Percentiles rank a stretch among this genome's conserved stretches.
Conservation (phyloP, 495 filamentous ascomycete genomes). For the Daldinia grandis region DNA sequence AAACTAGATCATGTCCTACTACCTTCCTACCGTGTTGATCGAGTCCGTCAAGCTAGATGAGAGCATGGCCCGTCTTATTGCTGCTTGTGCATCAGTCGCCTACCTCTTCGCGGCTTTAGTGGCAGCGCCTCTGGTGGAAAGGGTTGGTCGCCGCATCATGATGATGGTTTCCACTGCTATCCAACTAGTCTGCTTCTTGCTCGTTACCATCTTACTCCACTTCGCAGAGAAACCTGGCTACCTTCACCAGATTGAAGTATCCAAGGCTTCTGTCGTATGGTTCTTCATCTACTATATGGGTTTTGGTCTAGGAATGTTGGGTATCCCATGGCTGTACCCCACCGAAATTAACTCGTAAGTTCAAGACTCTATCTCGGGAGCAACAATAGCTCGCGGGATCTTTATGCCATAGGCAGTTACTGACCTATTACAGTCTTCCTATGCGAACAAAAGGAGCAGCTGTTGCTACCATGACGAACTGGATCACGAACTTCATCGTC, state of each 20-base stretch:
- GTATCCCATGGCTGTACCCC: slow-evolving; percentile 68
- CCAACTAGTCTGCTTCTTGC: slow-evolving; percentile 63
- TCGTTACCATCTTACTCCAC: slow-evolving; percentile 64
- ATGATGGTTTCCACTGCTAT: slow-evolving; percentile 66
- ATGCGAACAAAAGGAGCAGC: slow-evolving; percentile 68
- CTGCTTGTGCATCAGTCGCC: slow-evolving; percentile 45
- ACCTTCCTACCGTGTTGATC: slow-evolving; percentile 55
- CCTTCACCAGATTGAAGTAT: slow-evolving; percentile 43
- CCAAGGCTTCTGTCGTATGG: slow-evolving; percentile 59
- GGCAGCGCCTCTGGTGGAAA: slow-evolving; percentile 61
- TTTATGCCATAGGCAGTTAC: neutral
- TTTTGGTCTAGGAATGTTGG: slow-evolving; percentile 66
- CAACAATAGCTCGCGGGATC: neutral
- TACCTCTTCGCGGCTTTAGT: slow-evolving; percentile 56
- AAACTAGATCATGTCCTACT: slow-evolving; percentile 49
- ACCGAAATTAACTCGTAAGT: slow-evolving; percentile 66
- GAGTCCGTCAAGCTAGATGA: slow-evolving; percentile 51
- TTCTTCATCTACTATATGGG: slow-evolving; percentile 61
- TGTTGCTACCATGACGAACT: slow-evolving; percentile 67
- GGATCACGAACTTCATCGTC: slow-evolving; percentile 70
- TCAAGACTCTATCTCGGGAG: neutral
- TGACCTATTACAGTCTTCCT: slow-evolving; percentile 45
- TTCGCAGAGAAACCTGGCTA: slow-evolving; percentile 51
- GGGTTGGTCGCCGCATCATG: slow-evolving; percentile 65
- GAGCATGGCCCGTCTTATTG: slow-evolving; percentile 46